Base-by-base conservation (phyloP, 192 early-diverging fungal genomes). In the Geosiphon pyriformis region DNA sequence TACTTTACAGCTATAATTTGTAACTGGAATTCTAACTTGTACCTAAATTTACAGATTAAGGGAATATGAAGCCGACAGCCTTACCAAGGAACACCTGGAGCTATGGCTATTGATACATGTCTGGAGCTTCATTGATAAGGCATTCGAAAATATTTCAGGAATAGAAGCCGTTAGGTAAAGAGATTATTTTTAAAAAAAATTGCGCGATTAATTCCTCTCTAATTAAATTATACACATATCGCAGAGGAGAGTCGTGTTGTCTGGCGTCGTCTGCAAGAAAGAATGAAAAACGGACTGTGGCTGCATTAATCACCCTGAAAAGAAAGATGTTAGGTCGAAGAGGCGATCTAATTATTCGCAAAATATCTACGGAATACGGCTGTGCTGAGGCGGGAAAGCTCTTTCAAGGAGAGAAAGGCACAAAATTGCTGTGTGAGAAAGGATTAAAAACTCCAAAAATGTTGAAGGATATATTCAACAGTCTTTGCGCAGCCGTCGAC, bases 391-490 rank as follows among this genome's bases (percentile, higher is more conserved):
- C 48, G 1, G 59, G 59, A 1, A 30, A 61, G 50, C 52, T 61
- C 18, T 69, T 25, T 54, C 58, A 69, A 18, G 68, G 68, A 18
- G 12, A 61, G 8, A 69, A 69, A 18, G 47, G 59, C 11, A 48
- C 67, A 26, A 68, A 68, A 58, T 10, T 68, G 25, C 59, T 68
- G 42, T 10, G 29, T 10, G 59, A 69, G 47, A 69, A 47, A 34
- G 58, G 26, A 12, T 25, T 69, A 22, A 69, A 69, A 61, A 49
- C 30, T 2, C 68, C 68, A 7, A 69, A 69, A 1, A 52, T 69
- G 25, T 35, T 69, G 59, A 69, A 69, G 8, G 59, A 61, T 51
- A 69, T 69, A 15, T 61, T 69, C 15, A 20, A 69, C 51, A n/a
- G 18, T 58, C 27, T 69, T 6, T 51, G 59, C 29, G 23, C 15